phyloP scores from a whole-genome alignment of 176 grass and related monocot species.

The Cenchrus fungigraminus region DNA sequence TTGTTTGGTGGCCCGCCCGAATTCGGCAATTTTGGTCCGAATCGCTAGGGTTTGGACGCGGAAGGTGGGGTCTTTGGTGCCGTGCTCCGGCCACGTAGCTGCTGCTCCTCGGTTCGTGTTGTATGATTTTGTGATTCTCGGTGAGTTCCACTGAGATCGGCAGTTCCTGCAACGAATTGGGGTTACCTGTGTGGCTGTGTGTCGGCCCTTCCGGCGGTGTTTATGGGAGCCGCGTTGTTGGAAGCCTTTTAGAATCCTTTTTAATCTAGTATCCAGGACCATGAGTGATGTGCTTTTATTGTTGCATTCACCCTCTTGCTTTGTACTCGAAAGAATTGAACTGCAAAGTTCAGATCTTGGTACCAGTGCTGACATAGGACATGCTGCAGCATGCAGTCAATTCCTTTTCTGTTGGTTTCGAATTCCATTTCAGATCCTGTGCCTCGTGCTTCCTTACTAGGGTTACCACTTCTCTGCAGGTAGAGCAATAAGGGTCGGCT shows the following conservation, averaged over 20 bases:
- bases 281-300: not conserved
- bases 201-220: not conserved
- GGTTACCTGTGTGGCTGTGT: not conserved
- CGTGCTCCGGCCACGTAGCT: not conserved
- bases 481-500: constrained; percentile 37
- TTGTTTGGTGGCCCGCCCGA: not conserved
- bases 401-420: not conserved
- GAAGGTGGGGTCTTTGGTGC: not conserved
- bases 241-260: not conserved
- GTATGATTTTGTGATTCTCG: not conserved
- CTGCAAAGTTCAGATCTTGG: not conserved
- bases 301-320: not conserved
- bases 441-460: not conserved
- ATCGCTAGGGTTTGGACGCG: constrained; percentile 2
- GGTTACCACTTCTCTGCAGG: constrained; percentile 32
- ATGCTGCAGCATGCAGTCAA: not conserved
- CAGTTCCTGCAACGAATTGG: not conserved
- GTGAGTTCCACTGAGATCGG: not conserved
- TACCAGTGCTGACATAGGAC: not conserved
- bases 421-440: not conserved
- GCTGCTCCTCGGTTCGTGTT: not conserved
- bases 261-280: not conserved
- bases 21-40: not conserved
- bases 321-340: not conserved
- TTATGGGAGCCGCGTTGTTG: not conserved